A percentile compares a stretch with the other conserved stretches of the same genome.
Conservation (phyloP, 2,329 filamentous ascomycete genomes). For the Biscogniauxia mediterranea region DNA sequence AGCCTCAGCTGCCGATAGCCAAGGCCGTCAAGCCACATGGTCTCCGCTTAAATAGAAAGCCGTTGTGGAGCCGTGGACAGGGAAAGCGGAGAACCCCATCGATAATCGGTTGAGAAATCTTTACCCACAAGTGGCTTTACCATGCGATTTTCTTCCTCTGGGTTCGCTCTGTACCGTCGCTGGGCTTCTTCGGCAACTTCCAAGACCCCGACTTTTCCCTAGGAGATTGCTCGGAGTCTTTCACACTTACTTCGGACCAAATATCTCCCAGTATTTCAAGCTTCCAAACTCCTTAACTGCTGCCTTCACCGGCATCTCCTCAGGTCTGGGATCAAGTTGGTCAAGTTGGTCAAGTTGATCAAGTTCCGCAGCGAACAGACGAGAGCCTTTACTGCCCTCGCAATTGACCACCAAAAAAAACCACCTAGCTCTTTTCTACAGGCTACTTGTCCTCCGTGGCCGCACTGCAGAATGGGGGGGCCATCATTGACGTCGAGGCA, state of each 20-base stretch:
- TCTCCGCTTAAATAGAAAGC: not conserved
- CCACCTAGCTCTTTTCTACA: conserved; percentile 1
- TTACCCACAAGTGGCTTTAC: not conserved
- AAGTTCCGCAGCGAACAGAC: not conserved
- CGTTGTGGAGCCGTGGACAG: too few species aligned
- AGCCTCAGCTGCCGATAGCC: not conserved
- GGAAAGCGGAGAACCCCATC: not conserved
- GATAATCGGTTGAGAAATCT: not conserved
- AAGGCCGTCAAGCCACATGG: not conserved
- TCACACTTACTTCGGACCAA: not conserved
- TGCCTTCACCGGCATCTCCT: not conserved
- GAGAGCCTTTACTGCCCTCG: not conserved
- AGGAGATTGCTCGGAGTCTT: conserved; percentile 3
- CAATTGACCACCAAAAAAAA: not conserved
- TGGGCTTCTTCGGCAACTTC: not conserved
- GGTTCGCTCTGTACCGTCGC: not conserved
- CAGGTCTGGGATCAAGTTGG: not conserved
- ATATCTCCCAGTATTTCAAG: not conserved
- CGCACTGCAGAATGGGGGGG: conserved; percentile 36
- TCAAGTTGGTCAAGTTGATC: not conserved
- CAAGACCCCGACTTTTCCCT: not conserved
- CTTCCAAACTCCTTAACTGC: not conserved
- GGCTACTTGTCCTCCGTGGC: conserved; percentile 4
- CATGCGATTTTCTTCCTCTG: not conserved
- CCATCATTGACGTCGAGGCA: conserved; percentile 51